phyloP scores from a whole-genome alignment of 441 rosid species.

The Hura crepitans region DNA sequence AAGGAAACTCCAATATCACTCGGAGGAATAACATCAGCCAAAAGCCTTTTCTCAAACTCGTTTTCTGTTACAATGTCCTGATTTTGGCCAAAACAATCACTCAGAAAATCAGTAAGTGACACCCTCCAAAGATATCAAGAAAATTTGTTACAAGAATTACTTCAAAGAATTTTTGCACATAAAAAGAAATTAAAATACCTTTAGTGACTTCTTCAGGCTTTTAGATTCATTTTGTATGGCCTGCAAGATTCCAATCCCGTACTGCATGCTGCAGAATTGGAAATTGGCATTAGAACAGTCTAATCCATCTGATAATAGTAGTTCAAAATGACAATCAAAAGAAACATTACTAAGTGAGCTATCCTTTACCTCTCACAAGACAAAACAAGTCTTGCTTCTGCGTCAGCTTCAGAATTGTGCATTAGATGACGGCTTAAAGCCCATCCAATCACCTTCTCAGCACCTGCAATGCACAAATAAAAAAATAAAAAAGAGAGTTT shows the following conservation, averaged over 20 bases:
- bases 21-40: slow-evolving; percentile 93
- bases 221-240: slow-evolving; percentile 68
- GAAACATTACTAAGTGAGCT: slow-evolving; percentile 24
- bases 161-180: neutral
- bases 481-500: slow-evolving; percentile 13
- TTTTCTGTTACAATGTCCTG: slow-evolving; percentile 95
- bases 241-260: slow-evolving; percentile 69
- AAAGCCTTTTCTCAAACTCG: slow-evolving; percentile 89
- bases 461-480: slow-evolving; percentile 51
- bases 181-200: slow-evolving; percentile 37
- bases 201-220: slow-evolving; percentile 75
- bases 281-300: slow-evolving; percentile 31
- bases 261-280: slow-evolving; percentile 60
- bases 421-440: slow-evolving; percentile 74
- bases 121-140: neutral
- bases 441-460: slow-evolving; percentile 87
- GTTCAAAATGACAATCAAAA: slow-evolving; percentile 21
- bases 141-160: neutral
- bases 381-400: slow-evolving; percentile 52
- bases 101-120: slow-evolving; percentile 8
- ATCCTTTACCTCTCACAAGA: slow-evolving; percentile 67
- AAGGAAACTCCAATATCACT: slow-evolving; percentile 86
- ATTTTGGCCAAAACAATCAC: slow-evolving; percentile 20
- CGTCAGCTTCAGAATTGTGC: slow-evolving; percentile 57
- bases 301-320: slow-evolving; percentile 20